Percentiles rank a stretch among this genome's conserved stretches.
Conservation (phyloP, 306 rosid genomes). For the Malus sieversii region DNA sequence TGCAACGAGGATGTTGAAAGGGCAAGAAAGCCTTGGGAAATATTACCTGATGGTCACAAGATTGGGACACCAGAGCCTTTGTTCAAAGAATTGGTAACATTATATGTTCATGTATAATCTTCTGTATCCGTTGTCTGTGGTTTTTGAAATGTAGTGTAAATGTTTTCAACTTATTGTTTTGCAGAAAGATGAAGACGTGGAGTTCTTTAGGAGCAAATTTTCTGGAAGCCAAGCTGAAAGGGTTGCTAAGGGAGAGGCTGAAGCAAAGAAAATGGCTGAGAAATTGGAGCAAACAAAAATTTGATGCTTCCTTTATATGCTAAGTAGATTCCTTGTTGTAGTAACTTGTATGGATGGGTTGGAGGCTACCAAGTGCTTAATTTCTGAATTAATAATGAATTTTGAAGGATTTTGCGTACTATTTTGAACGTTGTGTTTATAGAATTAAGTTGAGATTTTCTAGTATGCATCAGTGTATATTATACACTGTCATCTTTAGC, state of each 20-base stretch:
- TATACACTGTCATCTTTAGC: background rate
- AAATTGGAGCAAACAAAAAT: constrained; percentile 50
- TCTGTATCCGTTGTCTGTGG: background rate
- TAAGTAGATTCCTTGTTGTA: background rate
- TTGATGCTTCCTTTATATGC: constrained; percentile 13
- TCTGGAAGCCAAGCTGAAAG: constrained; percentile 73
- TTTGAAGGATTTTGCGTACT: background rate
- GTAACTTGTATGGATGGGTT: background rate
- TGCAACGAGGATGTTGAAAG: constrained; percentile 41
- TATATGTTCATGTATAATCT: background rate
- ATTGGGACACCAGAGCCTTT: constrained; percentile 56
- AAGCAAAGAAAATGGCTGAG: constrained; percentile 42
- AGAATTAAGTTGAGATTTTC: background rate
- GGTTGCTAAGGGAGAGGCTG: constrained; percentile 37
- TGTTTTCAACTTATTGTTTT: constrained; percentile 8
- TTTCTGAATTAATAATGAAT: background rate
- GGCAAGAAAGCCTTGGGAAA: constrained; percentile 51
- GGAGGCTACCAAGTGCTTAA: background rate
- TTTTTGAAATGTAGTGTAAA: constrained; percentile 6
- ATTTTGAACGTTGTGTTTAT: background rate
- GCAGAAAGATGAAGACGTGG: constrained; percentile 71
- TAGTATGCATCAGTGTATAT: background rate
- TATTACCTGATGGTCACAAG: constrained; percentile 55
- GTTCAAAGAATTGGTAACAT: constrained; percentile 55
- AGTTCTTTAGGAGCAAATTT: constrained; percentile 39